Base-by-base conservation (phyloP, 2,329 filamentous ascomycete species). In the Didymellaceae sp. region DNA sequence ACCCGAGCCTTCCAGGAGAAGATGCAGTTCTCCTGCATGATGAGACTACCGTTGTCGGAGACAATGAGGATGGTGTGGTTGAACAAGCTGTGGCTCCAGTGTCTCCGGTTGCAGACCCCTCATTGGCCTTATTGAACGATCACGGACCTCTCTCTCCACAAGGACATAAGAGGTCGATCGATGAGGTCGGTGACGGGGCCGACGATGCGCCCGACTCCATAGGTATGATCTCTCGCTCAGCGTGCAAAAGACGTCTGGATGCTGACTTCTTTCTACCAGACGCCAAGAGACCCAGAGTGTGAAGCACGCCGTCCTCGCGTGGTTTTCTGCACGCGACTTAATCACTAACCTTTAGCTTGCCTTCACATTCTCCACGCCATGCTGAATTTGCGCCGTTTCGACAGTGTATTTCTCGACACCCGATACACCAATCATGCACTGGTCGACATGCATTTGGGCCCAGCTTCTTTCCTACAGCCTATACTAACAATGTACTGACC, bases 161-260 rank as follows among this genome's bases (percentile, higher is more conserved):
- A 55, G 61, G 65, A 57, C 63, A 58, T 37, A 72, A 72, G 54
- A 61, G 69, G 48, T 62, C 65, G 13, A 63, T 70, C 46, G 66
- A 68, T 52, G 66, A 71, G 57, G 65, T 67, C 53, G 61, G 60
- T 54, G 54, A 66, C 49, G 66, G 59, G 58, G 41, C 43, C 26
- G 63, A 63, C 42, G 57, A 62, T 55, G 61, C 61, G 54, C 53
- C 58, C 61, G 58, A 63, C 31, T 55, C 57, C 37, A 58, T 59
- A 66, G 68, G 68, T 70, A 63, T 32, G 65, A 16, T n/a, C 26
- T 13, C 1, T 16, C 24, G 26, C 17, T 14, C n/a, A 16, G 14
- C 10, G 5, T 40, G 20, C 8, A 53, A 56, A 14, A 47, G 45
- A 39, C 32, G 30, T 6, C 9, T 22, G 9, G 21, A 17, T 32